Evolutionary conservation across 331 rosid genomes (phyloP).

Genomic region (Malus hybrid): DNA sequence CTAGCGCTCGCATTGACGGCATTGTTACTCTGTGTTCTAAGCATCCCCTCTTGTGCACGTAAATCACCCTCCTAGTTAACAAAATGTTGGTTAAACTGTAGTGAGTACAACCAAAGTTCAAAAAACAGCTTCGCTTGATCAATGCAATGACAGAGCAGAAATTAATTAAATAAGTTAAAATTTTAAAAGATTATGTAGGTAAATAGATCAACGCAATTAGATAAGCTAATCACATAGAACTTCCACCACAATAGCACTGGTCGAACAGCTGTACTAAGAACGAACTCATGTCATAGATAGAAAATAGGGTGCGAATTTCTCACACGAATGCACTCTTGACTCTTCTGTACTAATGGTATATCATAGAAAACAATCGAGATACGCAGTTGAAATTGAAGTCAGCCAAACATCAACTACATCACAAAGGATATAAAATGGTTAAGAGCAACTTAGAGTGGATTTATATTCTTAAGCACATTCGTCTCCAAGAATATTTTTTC

Average conservation of each 20-base stretch:
- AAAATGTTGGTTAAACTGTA: not conserved
- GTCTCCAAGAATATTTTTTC: too few species aligned
- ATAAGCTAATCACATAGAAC: not conserved
- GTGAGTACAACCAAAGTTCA: not conserved
- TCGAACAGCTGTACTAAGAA: not conserved
- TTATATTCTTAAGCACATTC: too few species aligned
- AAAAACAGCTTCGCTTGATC: not conserved
- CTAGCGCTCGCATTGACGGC: slow-evolving; percentile 64
- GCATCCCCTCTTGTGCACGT: slow-evolving; percentile 69
- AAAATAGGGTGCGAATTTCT: not conserved
- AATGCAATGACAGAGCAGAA: not conserved
- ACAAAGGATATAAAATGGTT: too few species aligned
- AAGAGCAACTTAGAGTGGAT: too few species aligned
- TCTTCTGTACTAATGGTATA: not conserved
- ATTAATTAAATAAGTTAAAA: not conserved
- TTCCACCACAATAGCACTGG: not conserved
- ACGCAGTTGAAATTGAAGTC: too few species aligned
- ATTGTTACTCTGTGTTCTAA: slow-evolving; percentile 53
- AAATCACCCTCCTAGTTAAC: slow-evolving; percentile 65
- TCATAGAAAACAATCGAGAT: not conserved
- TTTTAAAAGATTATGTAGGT: not conserved
- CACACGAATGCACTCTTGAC: not conserved
- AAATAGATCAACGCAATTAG: not conserved
- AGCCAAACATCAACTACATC: too few species aligned
- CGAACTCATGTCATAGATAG: not conserved